Base-by-base conservation (phyloP, 805 yeast genomes). In the Ogataea trehaloabstinens region DNA sequence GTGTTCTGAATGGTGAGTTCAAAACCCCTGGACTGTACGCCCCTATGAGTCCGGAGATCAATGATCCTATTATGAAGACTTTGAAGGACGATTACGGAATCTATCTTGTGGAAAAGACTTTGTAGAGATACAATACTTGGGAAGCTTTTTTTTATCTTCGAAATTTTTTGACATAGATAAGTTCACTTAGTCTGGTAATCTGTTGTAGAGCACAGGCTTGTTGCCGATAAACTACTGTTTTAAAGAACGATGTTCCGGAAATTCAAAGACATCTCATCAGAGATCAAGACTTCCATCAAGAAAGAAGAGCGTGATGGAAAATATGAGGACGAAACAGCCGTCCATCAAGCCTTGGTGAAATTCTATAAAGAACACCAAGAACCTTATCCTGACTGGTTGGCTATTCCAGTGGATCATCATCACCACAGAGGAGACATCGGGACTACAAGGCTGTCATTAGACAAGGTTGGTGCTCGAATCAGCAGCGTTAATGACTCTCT, bases 31-130 rank as follows among this genome's bases (percentile, higher is more conserved):
- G 99, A 54, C 74, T 93, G 61, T 74, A 81, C 53, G 98, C 97
- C 39, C 99, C 99, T 61, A 85, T 87, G 76, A 71, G 88, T 46
- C 84, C 95, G 48, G 93, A 87, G 62, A 78, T 89, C 62, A 88
- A 88, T 65, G 82, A 86, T 53, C 95, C 98, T 50, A 75, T 93
- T 66, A 84, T 91, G 80, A 82, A 88, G 69, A 81, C 83, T 55
- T 79, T 93, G 70, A 89, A 89, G 77, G 95, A 87, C 37, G 83
- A 86, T 46, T 86, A 88, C 66, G 86, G 85, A 45, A 90, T 93
- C 54, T 88, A 67, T 76, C 74, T 91, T 67, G 79, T 79, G 48
- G 99, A 93, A 72, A 91, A 90, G 77, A 82, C 95, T 49, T 61
- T 82, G 42, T 66, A 58, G 51, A 24, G 21, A 20, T 19, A 17